Percentiles rank a stretch among this genome's conserved stretches.
phyloP scores from a whole-genome alignment of 176 grass and related monocot genomes.

The Raddia distichophylla region DNA sequence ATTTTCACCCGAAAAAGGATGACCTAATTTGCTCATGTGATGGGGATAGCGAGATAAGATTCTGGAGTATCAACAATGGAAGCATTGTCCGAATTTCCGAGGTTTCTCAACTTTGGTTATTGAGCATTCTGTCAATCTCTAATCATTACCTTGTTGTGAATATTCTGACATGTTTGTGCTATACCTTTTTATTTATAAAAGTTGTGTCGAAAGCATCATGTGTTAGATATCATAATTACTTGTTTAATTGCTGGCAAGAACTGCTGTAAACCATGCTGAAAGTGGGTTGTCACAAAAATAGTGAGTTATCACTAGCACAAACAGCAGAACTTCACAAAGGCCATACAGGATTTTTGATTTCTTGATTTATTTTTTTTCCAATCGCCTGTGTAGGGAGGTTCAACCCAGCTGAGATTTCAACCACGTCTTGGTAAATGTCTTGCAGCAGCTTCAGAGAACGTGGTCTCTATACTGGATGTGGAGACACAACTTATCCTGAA shows the following conservation, averaged over 20 bases:
- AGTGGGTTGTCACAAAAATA: background rate
- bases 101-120: constrained; percentile 45
- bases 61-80: constrained; percentile 82
- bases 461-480: constrained; percentile 81
- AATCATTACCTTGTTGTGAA: background rate
- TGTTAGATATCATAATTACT: background rate
- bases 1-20: constrained; percentile 96
- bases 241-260: constrained; percentile 16
- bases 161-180: background rate
- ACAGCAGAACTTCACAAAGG: constrained; percentile 23
- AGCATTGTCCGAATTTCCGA: constrained; percentile 66
- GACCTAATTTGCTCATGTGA: constrained; percentile 94
- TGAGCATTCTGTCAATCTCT: constrained; percentile 1
- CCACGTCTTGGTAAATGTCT: constrained; percentile 69
- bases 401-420: constrained; percentile 88
- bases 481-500: constrained; percentile 70
- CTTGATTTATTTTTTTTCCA: constrained; percentile 30
- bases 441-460: constrained; percentile 71
- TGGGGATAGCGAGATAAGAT: constrained; percentile 75
- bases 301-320: constrained; percentile 12
- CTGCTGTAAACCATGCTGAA: background rate
- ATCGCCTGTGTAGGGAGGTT: constrained; percentile 67
- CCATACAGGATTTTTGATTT: background rate
- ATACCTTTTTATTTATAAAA: background rate
- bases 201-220: background rate